These are phyloP conservation scores for Catunica adiposa DNA, from an alignment of 2,329 filamentous ascomycete genomes.

Conservation along the genomic window DNA sequence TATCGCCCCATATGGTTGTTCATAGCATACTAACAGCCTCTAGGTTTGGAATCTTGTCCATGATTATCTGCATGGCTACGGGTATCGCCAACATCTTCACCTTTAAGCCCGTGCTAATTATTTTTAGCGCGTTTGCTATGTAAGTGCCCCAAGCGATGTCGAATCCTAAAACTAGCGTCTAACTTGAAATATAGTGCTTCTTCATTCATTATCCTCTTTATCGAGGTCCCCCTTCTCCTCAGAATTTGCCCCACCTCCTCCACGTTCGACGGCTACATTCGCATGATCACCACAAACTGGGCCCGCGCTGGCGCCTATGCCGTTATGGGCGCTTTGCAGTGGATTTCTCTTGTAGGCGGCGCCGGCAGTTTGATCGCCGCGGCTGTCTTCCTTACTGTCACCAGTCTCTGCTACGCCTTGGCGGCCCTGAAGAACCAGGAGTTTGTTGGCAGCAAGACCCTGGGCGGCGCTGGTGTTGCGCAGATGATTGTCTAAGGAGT, in stretches of 20 bases:
- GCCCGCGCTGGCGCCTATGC: conserved; percentile 82
- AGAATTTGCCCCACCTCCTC: conserved; percentile 93
- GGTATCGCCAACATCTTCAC: conserved; percentile 53
- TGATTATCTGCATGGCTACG: conserved; percentile 53
- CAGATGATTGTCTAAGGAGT: conserved; percentile 80
- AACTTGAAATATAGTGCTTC: conserved; percentile 36
- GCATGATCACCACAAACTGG: conserved; percentile 88
- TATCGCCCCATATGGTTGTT: too few species aligned
- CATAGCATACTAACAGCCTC: background rate
- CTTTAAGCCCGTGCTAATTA: conserved; percentile 30
- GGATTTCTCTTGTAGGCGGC: conserved; percentile 53
- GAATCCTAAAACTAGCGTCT: background rate
- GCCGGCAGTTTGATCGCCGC: conserved; percentile 68
- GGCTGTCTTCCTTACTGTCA: conserved; percentile 62
- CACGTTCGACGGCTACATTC: conserved; percentile 77
- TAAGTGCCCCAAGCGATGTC: conserved; percentile 24
- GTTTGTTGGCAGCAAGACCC: conserved; percentile 85
- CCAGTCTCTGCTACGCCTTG: conserved; percentile 63
- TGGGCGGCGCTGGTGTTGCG: conserved; percentile 82
- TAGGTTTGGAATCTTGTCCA: conserved; percentile 54
- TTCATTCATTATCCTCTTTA: conserved; percentile 60
- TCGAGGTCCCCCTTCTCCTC: conserved; percentile 84
- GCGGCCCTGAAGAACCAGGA: conserved; percentile 70
- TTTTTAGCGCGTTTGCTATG: conserved; percentile 38
- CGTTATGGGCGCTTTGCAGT: conserved; percentile 68